Base-by-base conservation (phyloP, 2,329 filamentous ascomycete genomes). In the Coleophoma cylindrospora region DNA sequence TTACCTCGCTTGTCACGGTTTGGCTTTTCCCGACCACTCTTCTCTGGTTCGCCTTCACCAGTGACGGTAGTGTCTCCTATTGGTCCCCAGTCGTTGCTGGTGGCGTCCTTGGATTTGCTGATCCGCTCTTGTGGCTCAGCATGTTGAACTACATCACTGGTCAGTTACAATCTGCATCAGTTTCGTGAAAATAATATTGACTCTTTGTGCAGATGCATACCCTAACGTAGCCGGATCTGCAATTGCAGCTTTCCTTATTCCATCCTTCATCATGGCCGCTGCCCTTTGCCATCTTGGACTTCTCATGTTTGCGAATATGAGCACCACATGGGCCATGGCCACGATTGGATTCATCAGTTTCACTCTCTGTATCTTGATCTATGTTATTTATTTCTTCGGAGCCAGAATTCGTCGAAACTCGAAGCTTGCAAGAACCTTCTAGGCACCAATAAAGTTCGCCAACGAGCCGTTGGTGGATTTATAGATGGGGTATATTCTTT, bases 91-190 rank as follows among this genome's bases (percentile, higher is more conserved):
- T 73, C 38, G 56, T 70, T 4, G 68, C 70, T 8, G 70, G 69
- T 34, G 67, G 54, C 10, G 54, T 72, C 8, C 60, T 73, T 15
- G 69, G 68, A 8, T 68, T 72, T 53, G 68, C 66, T 27, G 69
- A 72, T 52, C 69, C 70, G 9, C 53, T 73, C n/a, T 61, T 72
- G 4, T 73, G 68, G 68, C 60, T 72, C n/a, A 57, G 61, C 45
- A 72, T 71, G 69, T 55, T 73, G 41, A 72, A 69, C 47, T 73
- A 73, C 54, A 68, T 71, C 43, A 68, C 68, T 32, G 68, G 58
- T 58, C 53, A 21, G 49, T 38, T 27, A 40, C 22, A 27, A 34
- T 33, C 41, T n/a, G 9, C 9, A 12, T 34, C 22, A 3, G 34
- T 12, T 15, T 50, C 34, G 32, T 37, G 32, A 14, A 22, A 15